Percentiles rank a stretch among this genome's conserved stretches.
These are phyloP conservation scores for Multifurca ochricompacta DNA, from an alignment of 768 basidiomycete species.

Conservation along the genomic window DNA sequence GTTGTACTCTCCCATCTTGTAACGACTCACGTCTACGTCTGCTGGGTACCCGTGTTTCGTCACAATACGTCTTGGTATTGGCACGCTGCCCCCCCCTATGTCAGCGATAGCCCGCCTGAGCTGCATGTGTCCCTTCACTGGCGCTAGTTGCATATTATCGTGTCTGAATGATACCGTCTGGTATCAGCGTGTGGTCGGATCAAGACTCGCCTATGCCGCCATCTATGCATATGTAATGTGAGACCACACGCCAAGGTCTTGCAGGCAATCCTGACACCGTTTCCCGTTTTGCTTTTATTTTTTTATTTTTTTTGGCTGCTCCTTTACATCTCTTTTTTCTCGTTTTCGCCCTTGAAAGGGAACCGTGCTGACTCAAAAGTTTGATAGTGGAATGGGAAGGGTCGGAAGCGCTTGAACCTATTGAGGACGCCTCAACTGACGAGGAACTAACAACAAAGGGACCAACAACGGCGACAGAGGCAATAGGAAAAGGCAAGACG, in stretches of 20 bases:
- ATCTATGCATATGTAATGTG: constrained; percentile 16
- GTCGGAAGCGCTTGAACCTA: constrained; percentile 42
- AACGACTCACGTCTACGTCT: constrained; percentile 17
- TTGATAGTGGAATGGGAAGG: constrained; percentile 68
- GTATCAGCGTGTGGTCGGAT: constrained; percentile 13
- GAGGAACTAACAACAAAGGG: too few species aligned
- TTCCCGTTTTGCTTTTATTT: not conserved
- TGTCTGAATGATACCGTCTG: constrained; percentile 12
- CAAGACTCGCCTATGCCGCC: not conserved
- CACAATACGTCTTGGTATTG: constrained; percentile 12
- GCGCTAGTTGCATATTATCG: constrained; percentile 14
- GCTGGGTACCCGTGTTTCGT: constrained; percentile 15
- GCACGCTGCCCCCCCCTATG: constrained; percentile 12
- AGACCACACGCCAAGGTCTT: constrained; percentile 3
- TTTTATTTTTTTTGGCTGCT: not conserved
- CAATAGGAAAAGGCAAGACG: constrained; percentile 16
- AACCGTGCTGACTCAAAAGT: constrained; percentile 12
- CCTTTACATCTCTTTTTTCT: not conserved
- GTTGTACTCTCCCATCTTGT: constrained; percentile 21
- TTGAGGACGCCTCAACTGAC: not conserved
- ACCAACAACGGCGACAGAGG: constrained; percentile 22
- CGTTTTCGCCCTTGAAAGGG: not conserved
- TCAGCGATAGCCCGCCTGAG: constrained; percentile 8
- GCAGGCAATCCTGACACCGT: not conserved
- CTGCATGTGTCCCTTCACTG: constrained; percentile 11